A percentile compares a stretch with the other conserved stretches of the same genome.
Conservation (phyloP, 345 rosid species). For the Anastatica hierochuntica region DNA sequence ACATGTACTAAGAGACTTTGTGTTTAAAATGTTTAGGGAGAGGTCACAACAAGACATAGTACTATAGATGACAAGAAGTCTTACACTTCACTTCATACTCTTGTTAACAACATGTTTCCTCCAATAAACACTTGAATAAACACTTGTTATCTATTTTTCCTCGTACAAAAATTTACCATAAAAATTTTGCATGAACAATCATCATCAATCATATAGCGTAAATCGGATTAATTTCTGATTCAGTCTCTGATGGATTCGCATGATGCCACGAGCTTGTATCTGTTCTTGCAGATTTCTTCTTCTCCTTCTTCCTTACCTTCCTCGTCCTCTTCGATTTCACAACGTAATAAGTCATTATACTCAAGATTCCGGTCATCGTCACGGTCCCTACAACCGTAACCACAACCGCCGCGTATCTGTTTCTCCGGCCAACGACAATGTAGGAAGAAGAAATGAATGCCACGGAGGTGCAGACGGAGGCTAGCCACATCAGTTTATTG, state of each 20-base stretch:
- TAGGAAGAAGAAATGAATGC: constrained; percentile 72
- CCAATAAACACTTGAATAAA: constrained; percentile 78
- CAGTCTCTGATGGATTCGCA: constrained; percentile 37
- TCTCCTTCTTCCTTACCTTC: constrained; percentile 49
- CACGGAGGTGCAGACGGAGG: constrained; percentile 76
- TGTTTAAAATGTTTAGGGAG: constrained; percentile 43
- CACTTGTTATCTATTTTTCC: background rate
- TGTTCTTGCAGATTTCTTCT: constrained; percentile 42
- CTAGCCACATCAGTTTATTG: constrained; percentile 93
- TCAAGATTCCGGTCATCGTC: constrained; percentile 57
- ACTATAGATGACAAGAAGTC: constrained; percentile 60
- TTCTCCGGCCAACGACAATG: constrained; percentile 67
- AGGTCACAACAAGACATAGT: constrained; percentile 78
- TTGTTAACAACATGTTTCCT: constrained; percentile 85
- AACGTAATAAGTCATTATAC: constrained; percentile 75
- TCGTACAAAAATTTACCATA: background rate
- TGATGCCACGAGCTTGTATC: constrained; percentile 25
- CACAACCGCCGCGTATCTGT: constrained; percentile 68
- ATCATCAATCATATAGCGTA: constrained; percentile 53
- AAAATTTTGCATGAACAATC: background rate
- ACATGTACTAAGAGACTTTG: background rate
- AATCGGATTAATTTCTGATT: constrained; percentile 57
- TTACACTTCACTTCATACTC: constrained; percentile 79
- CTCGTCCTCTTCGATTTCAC: constrained; percentile 50
- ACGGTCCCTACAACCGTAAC: constrained; percentile 63